These are phyloP conservation scores for Penicillium daleae DNA, from an alignment of 495 filamentous ascomycete species.

Conservation along the genomic window DNA sequence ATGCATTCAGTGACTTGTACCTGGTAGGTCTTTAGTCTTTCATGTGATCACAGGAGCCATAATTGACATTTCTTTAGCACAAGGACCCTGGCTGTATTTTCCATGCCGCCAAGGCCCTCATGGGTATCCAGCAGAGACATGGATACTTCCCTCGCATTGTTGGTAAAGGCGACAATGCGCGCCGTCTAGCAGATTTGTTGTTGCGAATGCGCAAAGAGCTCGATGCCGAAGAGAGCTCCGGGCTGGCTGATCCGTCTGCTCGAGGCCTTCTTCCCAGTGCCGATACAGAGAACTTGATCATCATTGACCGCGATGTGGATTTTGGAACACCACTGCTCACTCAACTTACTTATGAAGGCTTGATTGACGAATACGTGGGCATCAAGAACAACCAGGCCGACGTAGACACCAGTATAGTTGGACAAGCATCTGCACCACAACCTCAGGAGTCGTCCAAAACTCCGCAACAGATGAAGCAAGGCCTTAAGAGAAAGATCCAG, in stretches of 20 bases:
- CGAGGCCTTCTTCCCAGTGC: conserved; percentile 81
- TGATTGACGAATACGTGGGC: conserved; percentile 92
- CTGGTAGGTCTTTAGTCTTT: conserved; percentile 55
- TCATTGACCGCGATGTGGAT: conserved; percentile 94
- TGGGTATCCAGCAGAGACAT: conserved; percentile 89
- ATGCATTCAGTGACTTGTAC: conserved; percentile 85
- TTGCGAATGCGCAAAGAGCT: conserved; percentile 90
- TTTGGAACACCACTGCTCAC: conserved; percentile 89
- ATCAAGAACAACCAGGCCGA: conserved; percentile 88
- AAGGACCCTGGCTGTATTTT: conserved; percentile 92
- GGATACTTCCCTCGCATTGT: conserved; percentile 94
- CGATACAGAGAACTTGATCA: conserved; percentile 84
- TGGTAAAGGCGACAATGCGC: conserved; percentile 94
- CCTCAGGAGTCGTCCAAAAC: conserved; percentile 58
- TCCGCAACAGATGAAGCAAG: conserved; percentile 56
- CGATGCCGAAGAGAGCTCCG: conserved; percentile 74
- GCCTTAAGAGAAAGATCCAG: conserved; percentile 86
- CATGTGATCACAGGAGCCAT: background rate
- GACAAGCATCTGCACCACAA: conserved; percentile 62
- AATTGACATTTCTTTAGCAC: conserved; percentile 46
- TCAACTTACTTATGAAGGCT: conserved; percentile 94
- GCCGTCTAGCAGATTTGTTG: conserved; percentile 85
- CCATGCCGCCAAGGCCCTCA: conserved; percentile 86
- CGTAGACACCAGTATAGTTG: conserved; percentile 89
- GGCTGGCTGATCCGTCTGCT: conserved; percentile 57